Evolutionary conservation across 2,329 filamentous ascomycete genomes (phyloP), one percentile per base, ranked within the genome.

Genomic region (Penicillium hordei): DNA sequence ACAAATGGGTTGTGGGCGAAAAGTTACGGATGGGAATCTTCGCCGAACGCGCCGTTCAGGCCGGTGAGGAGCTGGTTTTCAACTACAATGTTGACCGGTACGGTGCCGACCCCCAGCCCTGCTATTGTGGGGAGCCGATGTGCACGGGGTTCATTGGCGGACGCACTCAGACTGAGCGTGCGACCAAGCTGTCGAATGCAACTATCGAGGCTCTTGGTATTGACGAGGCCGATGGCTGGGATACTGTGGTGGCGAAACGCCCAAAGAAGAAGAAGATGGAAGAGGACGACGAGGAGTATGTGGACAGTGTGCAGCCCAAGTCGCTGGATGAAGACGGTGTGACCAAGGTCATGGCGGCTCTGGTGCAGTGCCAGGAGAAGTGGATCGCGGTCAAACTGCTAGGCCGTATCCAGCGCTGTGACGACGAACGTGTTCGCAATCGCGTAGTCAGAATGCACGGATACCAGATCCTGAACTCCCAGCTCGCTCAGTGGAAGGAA

Each of bases 1-100:
- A 99, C 82, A 99, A 99, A 79, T 99, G 94, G 94, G 93, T 97
- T 58, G 92, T 99, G 34, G 93, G 92, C 19, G 91, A 95, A 69
- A 97, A 97, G 79, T 81, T 97, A 72, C 93, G 94, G 68, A 99
- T 99, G 94, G 94, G 94, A 68, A 97, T 99, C 67, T 99, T 99
- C 79, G 91, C 93, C 67, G 85, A 90, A 77, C 90, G 93, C 63
- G 82, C 85, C 69, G 89, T 99, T 72, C 86, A 87, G 71, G 87
- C 90, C 19, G 94, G 94, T 55, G 94, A 99, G 75, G 94, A 99
- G 75, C 81, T 99, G 56, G 93, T 96, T 23, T 99, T 99, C 82
- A 97, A 99, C 80, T 99, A 99, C 84, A 99, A 99, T 69, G 94
- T 99, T 64, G 94, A 99, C 76, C 88, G 94, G 64, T 99, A 99